Evolutionary conservation across 129 eudicot species (phyloP).

Genomic region (Chrysanthemum seticuspe): DNA sequence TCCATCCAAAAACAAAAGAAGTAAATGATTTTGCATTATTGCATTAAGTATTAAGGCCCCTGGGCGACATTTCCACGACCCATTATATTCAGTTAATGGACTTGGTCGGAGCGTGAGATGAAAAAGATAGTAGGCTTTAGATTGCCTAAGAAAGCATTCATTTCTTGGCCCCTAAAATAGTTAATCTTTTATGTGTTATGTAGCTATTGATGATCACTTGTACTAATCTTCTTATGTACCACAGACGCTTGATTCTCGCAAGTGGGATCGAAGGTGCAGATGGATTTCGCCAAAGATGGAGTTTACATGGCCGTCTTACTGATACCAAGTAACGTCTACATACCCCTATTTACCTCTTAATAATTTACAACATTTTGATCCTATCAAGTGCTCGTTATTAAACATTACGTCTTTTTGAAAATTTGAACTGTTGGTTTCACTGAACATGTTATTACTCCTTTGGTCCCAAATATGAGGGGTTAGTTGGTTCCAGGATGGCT

Average conservation of each 20-base stretch:
- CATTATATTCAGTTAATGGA: neutral
- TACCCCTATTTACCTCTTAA: neutral
- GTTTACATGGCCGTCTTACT: constrained; percentile 85
- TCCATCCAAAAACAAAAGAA: neutral
- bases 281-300: constrained; percentile 97
- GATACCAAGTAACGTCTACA: constrained; percentile 67
- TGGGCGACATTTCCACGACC: neutral
- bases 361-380: neutral
- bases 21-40: neutral
- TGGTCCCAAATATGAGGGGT: constrained; percentile 14
- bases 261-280: constrained; percentile 93
- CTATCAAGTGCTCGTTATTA: neutral
- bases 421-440: constrained; percentile 2
- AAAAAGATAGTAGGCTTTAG: too few relatives aligned
- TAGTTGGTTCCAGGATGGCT: constrained; percentile 14
- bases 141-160: neutral
- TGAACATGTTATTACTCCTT: neutral
- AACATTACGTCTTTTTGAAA: neutral
- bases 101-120: neutral
- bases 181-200: neutral
- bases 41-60: neutral
- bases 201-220: neutral
- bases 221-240: neutral
- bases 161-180: neutral
- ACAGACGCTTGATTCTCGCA: constrained; percentile 88